phyloP scores from a whole-genome alignment of 139 green algal genomes.

The Closterium sp. region DNA sequence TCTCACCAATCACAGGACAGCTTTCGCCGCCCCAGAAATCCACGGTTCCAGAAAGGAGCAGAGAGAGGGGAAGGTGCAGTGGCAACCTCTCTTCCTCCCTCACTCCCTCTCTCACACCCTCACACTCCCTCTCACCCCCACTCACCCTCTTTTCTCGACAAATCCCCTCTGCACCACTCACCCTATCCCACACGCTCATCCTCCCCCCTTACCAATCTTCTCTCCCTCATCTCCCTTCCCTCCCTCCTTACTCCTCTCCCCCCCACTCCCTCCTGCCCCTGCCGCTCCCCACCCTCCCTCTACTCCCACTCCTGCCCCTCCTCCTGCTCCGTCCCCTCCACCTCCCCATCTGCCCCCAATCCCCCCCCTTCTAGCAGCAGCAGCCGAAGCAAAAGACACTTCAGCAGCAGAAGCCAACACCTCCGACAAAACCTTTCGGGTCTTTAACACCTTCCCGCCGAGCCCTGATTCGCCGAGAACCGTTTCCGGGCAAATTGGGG shows the following conservation, averaged over 20 bases:
- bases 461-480: not conserved
- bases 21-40: not conserved
- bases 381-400: not conserved
- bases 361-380: not conserved
- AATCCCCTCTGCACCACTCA: not conserved
- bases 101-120: not conserved
- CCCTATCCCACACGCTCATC: not conserved
- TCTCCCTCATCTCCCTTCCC: not conserved
- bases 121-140: not conserved
- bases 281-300: not conserved
- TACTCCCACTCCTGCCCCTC: not conserved
- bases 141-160: not conserved
- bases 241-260: not conserved
- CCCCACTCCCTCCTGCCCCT: not conserved
- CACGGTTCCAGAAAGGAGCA: not conserved
- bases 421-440: not conserved
- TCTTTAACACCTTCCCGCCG: not conserved
- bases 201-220: not conserved
- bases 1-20: not conserved
- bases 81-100: not conserved
- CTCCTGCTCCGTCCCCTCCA: not conserved
- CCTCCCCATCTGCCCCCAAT: not conserved
- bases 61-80: not conserved
- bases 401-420: not conserved
- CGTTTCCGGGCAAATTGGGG: not conserved